Evolutionary conservation across 257 asterid genomes (phyloP), one percentile per base, ranked within the genome.

Genomic region (Ilex asprella): DNA sequence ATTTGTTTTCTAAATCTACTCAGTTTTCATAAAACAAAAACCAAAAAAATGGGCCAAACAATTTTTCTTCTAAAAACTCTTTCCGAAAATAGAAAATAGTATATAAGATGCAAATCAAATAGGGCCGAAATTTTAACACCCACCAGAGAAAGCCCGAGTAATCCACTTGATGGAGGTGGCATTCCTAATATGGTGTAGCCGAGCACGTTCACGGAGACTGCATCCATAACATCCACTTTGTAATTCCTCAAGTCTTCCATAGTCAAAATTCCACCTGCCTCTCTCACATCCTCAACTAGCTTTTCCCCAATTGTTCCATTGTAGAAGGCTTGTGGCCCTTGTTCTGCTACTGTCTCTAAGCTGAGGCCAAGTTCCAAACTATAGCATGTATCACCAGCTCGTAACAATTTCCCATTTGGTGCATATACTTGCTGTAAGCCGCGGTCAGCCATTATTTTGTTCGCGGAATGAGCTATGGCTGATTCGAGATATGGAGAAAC

Each of bases 141-240:
- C 68, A 88, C 99, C 91, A 92, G 77, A 64, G 99, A 76, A 58
- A 92, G 75, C 15, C 95, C 99, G 0, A 89, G 70, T 0, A 90
- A 81, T 70, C 99, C 99, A 70, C 91, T 83, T 12, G 97, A 89
- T 10, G 99, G 99, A 39, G 95, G 96, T 30, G 97, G 95, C 98
- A 89, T 86, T 39, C 98, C 97, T 16, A 88, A 65, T 60, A 92
- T 86, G 39, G 79, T 71, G 72, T 81, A 86, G 9, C 97, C 99
- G 93, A 85, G 74, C 12, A 76, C 78, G 16, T 83, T 74, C 7
- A 89, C 79, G 10, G 80, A 63, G 31, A 86, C 72, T 3, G 95
- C 91, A 51, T 76, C 74, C 0, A 82, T 77, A 39, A 79, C 83
- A 53, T 63, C 72, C 13, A 85, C 99, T 46, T 43, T 50, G 30